phyloP scores from a whole-genome alignment of 2,329 filamentous ascomycete genomes.

The Colletotrichum zoysiae region DNA sequence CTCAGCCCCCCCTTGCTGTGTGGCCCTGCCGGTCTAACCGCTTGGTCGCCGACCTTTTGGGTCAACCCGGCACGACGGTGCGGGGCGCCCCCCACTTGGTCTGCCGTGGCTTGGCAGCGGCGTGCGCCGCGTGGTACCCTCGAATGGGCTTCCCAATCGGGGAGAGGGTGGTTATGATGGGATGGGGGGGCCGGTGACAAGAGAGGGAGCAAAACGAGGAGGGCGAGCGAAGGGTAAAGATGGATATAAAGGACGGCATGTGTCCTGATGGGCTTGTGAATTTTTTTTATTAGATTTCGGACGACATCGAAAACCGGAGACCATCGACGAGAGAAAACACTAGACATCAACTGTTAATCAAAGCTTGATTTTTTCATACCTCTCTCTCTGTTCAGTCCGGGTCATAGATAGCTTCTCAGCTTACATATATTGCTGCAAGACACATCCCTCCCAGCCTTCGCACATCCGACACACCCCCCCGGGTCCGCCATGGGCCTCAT shows the following conservation, averaged over 20 bases:
- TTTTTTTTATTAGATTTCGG: not conserved
- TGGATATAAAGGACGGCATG: not conserved
- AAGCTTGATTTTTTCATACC: not conserved
- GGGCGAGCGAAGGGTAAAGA: not conserved
- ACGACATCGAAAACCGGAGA: not conserved
- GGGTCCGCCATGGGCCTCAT: slow-evolving; percentile 34
- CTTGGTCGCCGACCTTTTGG: slow-evolving; percentile 9
- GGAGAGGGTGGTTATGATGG: not conserved
- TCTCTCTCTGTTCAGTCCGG: not conserved
- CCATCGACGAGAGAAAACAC: not conserved
- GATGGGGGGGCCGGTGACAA: not conserved
- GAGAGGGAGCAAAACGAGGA: not conserved
- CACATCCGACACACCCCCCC: not conserved
- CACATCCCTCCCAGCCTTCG: not conserved
- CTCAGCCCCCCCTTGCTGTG: not conserved
- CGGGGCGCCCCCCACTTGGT: slow-evolving; percentile 32
- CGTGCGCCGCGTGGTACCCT: slow-evolving; percentile 17
- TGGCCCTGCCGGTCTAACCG: not conserved
- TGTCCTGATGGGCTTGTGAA: not conserved
- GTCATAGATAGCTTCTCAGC: too few relatives aligned
- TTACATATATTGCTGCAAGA: not conserved
- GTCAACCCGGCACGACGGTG: slow-evolving; percentile 31
- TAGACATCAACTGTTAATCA: not conserved
- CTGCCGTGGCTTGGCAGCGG: slow-evolving; percentile 35
- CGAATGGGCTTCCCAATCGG: slow-evolving; percentile 38